Evolutionary conservation across 176 grass and related monocot genomes (phyloP).

Genomic region (Pharus latifolius): DNA sequence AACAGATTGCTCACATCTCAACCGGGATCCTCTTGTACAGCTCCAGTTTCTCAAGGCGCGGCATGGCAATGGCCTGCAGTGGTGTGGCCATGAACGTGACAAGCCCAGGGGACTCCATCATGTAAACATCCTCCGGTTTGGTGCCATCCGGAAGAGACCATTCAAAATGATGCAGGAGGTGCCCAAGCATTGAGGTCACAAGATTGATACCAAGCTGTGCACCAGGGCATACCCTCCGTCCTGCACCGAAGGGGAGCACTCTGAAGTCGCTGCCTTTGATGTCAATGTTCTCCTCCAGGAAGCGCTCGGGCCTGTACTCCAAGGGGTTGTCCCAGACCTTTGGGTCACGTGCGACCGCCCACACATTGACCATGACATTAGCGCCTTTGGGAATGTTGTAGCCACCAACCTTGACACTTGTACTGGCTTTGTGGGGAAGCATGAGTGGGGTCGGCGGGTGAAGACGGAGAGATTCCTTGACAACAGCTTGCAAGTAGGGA

Average conservation of each 20-base stretch:
- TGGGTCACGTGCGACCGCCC: conserved; percentile 55
- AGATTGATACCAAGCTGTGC: conserved; percentile 65
- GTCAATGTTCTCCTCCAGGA: conserved; percentile 52
- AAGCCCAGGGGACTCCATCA: conserved; percentile 49
- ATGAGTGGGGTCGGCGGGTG: conserved; percentile 59
- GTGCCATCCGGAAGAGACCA: conserved; percentile 47
- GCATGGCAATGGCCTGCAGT: conserved; percentile 37
- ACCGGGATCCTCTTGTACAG: conserved; percentile 42
- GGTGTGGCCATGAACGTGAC: conserved; percentile 61
- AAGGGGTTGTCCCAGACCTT: conserved; percentile 47
- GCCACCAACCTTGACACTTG: conserved; percentile 33
- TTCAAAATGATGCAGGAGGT: conserved; percentile 61
- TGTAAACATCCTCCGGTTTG: conserved; percentile 38
- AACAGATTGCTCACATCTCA: conserved; percentile 29
- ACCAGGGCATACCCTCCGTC: conserved; percentile 54
- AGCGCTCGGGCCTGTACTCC: conserved; percentile 59
- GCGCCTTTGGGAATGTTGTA: conserved; percentile 59
- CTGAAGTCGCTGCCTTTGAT: conserved; percentile 57
- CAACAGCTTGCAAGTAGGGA: conserved; percentile 45
- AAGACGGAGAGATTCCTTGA: conserved; percentile 64
- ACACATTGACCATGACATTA: conserved; percentile 63
- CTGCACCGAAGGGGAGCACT: conserved; percentile 55
- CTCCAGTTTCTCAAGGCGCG: conserved; percentile 31
- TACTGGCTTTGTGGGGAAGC: conserved; percentile 69
- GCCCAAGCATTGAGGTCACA: conserved; percentile 51